Conservation (phyloP, 176 grass and related monocot genomes). For the Bonia amplexicaulis region DNA sequence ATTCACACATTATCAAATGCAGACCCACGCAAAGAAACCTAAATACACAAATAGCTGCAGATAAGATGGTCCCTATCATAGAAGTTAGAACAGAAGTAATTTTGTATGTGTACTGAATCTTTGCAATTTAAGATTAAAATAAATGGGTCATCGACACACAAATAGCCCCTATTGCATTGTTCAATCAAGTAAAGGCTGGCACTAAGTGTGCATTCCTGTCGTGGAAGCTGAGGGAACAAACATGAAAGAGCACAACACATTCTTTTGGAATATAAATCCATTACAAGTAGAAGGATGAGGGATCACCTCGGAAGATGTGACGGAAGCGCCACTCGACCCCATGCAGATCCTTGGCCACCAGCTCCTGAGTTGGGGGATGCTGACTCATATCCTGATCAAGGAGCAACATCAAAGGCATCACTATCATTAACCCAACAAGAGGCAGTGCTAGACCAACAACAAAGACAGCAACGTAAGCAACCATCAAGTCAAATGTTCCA, state of each 20-base stretch:
- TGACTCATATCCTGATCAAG: constrained; percentile 77
- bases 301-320: constrained; percentile 86
- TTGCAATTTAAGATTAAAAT: neutral
- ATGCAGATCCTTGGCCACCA: constrained; percentile 87
- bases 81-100: neutral
- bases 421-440: neutral
- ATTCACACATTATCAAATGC: neutral
- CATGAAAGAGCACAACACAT: neutral
- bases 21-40: neutral
- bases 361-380: constrained; percentile 79
- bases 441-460: neutral
- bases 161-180: neutral
- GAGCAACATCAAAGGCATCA: constrained; percentile 17
- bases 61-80: neutral
- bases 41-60: neutral
- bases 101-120: neutral
- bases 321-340: constrained; percentile 79
- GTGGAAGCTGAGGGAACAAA: neutral
- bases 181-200: neutral
- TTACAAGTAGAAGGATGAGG: neutral
- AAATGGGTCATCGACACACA: neutral
- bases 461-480: neutral
- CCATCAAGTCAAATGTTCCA: neutral
- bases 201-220: neutral
- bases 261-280: neutral